These are phyloP conservation scores for Neurospora sp. DNA, from an alignment of 495 filamentous ascomycete species.

Conservation along the genomic window DNA sequence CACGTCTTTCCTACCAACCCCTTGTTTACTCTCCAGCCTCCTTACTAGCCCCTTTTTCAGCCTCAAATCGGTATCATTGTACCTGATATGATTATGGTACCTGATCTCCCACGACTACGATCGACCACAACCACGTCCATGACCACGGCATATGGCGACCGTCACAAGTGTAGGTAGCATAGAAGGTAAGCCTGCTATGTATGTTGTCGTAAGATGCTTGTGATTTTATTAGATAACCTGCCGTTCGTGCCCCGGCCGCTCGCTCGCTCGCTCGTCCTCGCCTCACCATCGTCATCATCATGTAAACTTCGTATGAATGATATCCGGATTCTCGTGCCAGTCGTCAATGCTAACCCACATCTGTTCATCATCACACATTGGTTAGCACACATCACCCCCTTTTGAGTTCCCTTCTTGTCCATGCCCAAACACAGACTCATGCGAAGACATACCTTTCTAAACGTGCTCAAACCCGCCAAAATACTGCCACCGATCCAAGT, in stretches of 20 bases:
- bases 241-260: too few species aligned
- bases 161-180: too few species aligned
- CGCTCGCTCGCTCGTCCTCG: background rate
- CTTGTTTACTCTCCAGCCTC: background rate
- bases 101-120: too few species aligned
- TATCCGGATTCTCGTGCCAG: constrained; percentile 98
- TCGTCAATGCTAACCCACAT: constrained; percentile 99
- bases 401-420: background rate
- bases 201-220: too few species aligned
- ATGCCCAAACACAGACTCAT: constrained; percentile 7
- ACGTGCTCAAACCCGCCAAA: constrained; percentile 91
- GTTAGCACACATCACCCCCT: constrained; percentile 2
- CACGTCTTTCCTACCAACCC: background rate
- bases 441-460: constrained; percentile 69
- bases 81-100: too few species aligned
- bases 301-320: constrained; percentile 95
- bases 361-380: constrained; percentile 33
- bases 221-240: background rate
- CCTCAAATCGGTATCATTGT: too few species aligned
- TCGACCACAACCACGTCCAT: too few species aligned
- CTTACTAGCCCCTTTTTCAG: background rate
- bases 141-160: too few species aligned
- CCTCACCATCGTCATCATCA: constrained; percentile 25
- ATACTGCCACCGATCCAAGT: constrained; percentile 99
- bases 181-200: too few species aligned